phyloP scores from a whole-genome alignment of 179 eudicot genomes.

The Gypsophila paniculata region DNA sequence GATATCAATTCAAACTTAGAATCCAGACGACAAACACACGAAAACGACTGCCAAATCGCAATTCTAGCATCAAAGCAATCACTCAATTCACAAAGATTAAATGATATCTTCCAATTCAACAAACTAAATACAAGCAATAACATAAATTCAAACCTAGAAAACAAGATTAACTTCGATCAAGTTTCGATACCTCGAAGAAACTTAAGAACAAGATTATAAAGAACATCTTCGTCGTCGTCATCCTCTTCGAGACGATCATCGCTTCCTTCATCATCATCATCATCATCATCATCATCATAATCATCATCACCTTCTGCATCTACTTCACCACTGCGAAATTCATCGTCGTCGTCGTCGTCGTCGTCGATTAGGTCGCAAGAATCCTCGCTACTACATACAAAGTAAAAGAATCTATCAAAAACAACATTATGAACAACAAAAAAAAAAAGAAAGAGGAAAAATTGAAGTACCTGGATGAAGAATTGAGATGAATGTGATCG shows the following conservation, averaged over 20 bases:
- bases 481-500: slow-evolving; percentile 15
- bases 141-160: background rate
- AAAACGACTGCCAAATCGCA: too few species aligned
- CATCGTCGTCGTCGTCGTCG: slow-evolving; percentile 22
- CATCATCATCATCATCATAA: slow-evolving; percentile 3
- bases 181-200: slow-evolving; percentile 28
- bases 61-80: too few species aligned
- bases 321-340: slow-evolving; percentile 1
- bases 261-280: background rate
- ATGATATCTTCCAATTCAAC: background rate
- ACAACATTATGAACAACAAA: background rate
- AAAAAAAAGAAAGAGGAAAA: background rate
- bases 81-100: too few species aligned
- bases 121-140: background rate
- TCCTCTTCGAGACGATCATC: slow-evolving; percentile 11
- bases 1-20: background rate
- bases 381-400: slow-evolving; percentile 23
- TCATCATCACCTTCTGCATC: slow-evolving; percentile 13
- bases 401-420: background rate
- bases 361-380: slow-evolving; percentile 16
- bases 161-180: background rate
- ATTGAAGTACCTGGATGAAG: slow-evolving; percentile 19
- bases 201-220: slow-evolving; percentile 22
- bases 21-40: too few species aligned
- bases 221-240: slow-evolving; percentile 24